Conservation (phyloP, 2,329 filamentous ascomycete genomes). For the Pseudogymnoascus sp. region DNA sequence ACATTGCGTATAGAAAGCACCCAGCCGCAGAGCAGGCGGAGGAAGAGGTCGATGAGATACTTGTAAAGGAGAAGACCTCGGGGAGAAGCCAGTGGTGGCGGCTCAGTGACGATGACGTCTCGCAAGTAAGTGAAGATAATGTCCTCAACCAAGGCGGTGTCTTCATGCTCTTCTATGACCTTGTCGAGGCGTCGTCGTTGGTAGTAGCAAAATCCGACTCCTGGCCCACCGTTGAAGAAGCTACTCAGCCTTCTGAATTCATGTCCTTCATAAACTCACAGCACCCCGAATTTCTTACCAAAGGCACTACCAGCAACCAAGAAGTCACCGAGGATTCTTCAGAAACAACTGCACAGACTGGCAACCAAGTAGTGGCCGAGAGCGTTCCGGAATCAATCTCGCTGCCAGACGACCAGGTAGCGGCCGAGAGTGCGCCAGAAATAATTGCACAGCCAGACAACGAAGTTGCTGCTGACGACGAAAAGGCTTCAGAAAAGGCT, state of each 20-base stretch:
- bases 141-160: slow-evolving; percentile 72
- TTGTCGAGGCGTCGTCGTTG: slow-evolving; percentile 43
- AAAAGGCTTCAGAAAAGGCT: neutral
- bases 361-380: neutral
- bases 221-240: neutral
- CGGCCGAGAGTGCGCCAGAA: neutral
- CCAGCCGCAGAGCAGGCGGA: slow-evolving; percentile 29
- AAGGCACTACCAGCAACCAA: neutral
- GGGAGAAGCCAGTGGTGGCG: slow-evolving; percentile 67
- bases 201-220: neutral
- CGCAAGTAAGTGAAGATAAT: slow-evolving; percentile 62
- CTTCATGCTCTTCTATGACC: slow-evolving; percentile 97
- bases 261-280: slow-evolving; percentile 1
- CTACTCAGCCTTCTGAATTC: neutral
- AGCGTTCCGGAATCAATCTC: neutral
- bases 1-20: slow-evolving; percentile 81
- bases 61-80: slow-evolving; percentile 19
- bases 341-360: neutral
- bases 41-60: slow-evolving; percentile 28
- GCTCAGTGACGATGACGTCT: slow-evolving; percentile 83
- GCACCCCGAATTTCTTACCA: neutral
- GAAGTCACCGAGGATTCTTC: neutral
- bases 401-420: neutral
- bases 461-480: neutral
- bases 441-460: neutral